Evolutionary conservation across 352 stramenopile species (phyloP).

Genomic region (Salisapilia sapeloensis): DNA sequence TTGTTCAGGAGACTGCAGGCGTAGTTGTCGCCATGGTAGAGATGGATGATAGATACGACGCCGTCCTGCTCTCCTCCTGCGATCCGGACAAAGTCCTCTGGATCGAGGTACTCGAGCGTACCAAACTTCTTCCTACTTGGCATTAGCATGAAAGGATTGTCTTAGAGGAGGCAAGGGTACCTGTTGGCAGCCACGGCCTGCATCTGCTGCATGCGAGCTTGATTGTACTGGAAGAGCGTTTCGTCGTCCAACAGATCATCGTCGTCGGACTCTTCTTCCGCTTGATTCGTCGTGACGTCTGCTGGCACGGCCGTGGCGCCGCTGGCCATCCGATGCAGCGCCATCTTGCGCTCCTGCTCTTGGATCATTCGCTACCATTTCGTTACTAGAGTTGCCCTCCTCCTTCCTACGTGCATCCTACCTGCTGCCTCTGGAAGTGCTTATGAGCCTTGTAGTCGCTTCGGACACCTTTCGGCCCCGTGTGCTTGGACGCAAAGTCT

Average conservation of each 20-base stretch:
- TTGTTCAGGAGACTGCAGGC: constrained; percentile 51
- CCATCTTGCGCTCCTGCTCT: constrained; percentile 25
- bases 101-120: constrained; percentile 31
- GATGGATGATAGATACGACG: constrained; percentile 25
- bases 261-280: constrained; percentile 18
- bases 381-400: background rate
- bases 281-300: constrained; percentile 2
- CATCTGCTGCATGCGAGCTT: constrained; percentile 49
- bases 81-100: constrained; percentile 35
- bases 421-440: constrained; percentile 31
- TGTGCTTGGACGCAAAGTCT: constrained; percentile 44
- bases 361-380: constrained; percentile 15
- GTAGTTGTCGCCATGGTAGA: constrained; percentile 59
- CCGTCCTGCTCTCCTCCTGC: constrained; percentile 7
- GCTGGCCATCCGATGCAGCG: constrained; percentile 49
- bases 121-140: constrained; percentile 22
- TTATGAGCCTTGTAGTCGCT: constrained; percentile 76
- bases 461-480: constrained; percentile 65
- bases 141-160: constrained; percentile 1
- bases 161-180: constrained; percentile 1
- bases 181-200: constrained; percentile 12
- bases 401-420: constrained; percentile 1
- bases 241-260: constrained; percentile 29
- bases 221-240: constrained; percentile 41
- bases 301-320: constrained; percentile 8